Percentiles rank a stretch among this genome's conserved stretches.
Evolutionary conservation across 148 eudicot species (phyloP).

Genomic region (Cornus florida): DNA sequence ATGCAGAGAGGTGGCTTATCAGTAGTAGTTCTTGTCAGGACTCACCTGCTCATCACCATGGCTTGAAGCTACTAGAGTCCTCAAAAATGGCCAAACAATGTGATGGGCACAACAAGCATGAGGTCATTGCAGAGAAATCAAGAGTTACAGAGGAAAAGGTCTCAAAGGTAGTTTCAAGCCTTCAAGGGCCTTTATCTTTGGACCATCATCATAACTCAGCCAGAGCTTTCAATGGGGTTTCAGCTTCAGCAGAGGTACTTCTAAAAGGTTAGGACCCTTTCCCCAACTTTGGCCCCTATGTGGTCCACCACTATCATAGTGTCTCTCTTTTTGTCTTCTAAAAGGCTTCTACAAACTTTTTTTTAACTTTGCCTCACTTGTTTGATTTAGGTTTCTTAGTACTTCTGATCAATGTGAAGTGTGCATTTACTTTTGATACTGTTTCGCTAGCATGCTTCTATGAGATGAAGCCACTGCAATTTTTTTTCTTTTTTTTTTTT

Average conservation of each 20-base stretch:
- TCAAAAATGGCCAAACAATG: slow-evolving; percentile 25
- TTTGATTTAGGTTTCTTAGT: background rate
- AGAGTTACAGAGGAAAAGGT: slow-evolving; percentile 49
- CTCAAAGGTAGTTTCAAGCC: slow-evolving; percentile 24
- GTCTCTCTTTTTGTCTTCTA: slow-evolving; percentile 7
- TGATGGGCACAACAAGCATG: slow-evolving; percentile 27
- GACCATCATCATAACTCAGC: slow-evolving; percentile 30
- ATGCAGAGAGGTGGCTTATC: slow-evolving; percentile 83
- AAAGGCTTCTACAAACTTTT: background rate
- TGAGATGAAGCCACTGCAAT: background rate
- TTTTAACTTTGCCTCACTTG: background rate
- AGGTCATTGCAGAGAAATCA: slow-evolving; percentile 53
- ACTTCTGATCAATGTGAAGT: background rate
- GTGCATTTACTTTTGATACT: background rate
- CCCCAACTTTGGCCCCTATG: background rate
- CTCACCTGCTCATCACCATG: slow-evolving; percentile 57
- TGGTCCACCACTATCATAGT: slow-evolving; percentile 17
- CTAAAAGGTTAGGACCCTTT: slow-evolving; percentile 58
- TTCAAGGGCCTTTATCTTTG: slow-evolving; percentile 31
- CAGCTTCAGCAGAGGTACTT: slow-evolving; percentile 50
- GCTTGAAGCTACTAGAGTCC: slow-evolving; percentile 9
- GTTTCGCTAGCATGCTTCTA: background rate
- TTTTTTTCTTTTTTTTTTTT: background rate
- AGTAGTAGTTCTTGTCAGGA: slow-evolving; percentile 45
- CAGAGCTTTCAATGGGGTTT: slow-evolving; percentile 44